Percentiles rank a stretch among this genome's conserved stretches.
phyloP scores from a whole-genome alignment of 495 filamentous ascomycete genomes.

The Aspergillus taichungensis region DNA sequence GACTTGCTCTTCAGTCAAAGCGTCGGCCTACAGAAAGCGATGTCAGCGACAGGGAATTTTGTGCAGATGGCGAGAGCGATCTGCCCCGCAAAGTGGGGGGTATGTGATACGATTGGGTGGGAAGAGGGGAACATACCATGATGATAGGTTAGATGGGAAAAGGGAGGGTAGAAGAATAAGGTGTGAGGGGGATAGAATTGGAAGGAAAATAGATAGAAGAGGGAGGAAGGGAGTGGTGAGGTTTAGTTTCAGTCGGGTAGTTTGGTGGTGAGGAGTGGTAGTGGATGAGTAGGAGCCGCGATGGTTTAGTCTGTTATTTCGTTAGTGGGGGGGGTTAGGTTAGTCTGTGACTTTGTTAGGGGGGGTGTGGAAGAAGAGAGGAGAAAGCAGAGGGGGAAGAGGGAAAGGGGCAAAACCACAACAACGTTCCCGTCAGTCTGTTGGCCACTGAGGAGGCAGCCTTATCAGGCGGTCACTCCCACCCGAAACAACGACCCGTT shows the following conservation, averaged over 20 bases:
- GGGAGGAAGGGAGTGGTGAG: constrained; percentile 4
- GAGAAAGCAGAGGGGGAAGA: neutral
- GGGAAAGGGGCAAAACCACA: no score
- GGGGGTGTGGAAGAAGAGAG: constrained; percentile 15
- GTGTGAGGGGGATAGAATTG: constrained; percentile 8
- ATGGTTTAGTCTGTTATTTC: neutral
- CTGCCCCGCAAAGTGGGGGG: constrained; percentile 36
- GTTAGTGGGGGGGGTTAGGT: neutral
- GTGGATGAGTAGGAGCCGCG: neutral
- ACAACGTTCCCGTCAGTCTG: no score
- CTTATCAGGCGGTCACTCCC: no score
- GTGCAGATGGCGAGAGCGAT: constrained; percentile 12
- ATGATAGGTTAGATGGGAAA: constrained; percentile 13
- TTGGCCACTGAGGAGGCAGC: no score
- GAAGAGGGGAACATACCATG: constrained; percentile 23
- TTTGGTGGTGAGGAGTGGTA: constrained; percentile 8
- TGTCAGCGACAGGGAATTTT: constrained; percentile 19
- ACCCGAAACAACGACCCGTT: no score
- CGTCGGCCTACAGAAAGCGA: constrained; percentile 58
- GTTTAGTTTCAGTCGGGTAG: constrained; percentile 1
- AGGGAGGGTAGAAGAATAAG: constrained; percentile 8
- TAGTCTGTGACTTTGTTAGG: neutral
- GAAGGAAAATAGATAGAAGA: constrained; percentile 4
- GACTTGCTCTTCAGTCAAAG: constrained; percentile 97
- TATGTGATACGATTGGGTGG: constrained; percentile 2